These are phyloP conservation scores for Hemisphaericaspora subhashii DNA, from an alignment of 1,139 yeast species.

Conservation along the genomic window DNA sequence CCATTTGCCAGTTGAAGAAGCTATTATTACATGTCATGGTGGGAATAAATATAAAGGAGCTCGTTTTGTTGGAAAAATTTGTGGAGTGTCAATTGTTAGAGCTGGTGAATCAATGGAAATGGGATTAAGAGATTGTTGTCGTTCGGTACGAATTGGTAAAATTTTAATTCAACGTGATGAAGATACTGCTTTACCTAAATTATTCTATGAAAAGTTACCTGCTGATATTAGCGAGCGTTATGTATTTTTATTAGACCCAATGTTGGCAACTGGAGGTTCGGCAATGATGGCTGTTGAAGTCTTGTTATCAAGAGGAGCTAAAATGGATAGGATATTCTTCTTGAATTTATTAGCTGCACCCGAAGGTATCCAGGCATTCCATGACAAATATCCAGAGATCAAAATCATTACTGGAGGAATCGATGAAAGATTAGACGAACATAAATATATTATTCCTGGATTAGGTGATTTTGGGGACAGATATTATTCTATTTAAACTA, in stretches of 20 bases:
- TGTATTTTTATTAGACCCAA: constrained; percentile 90
- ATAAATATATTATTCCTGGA: constrained; percentile 88
- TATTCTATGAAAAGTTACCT: constrained; percentile 90
- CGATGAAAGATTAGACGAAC: constrained; percentile 81
- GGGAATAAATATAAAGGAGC: constrained; percentile 76
- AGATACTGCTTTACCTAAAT: constrained; percentile 72
- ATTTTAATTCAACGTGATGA: constrained; percentile 96
- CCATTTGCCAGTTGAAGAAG: constrained; percentile 78
- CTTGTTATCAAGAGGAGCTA: constrained; percentile 79
- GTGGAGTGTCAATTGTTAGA: constrained; percentile 95
- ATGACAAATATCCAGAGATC: constrained; percentile 75
- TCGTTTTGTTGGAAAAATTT: constrained; percentile 82
- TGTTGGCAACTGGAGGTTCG: constrained; percentile 98
- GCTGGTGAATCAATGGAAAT: constrained; percentile 99
- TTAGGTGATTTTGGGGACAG: constrained; percentile 98
- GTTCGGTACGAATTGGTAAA: constrained; percentile 94
- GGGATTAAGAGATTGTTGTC: constrained; percentile 92
- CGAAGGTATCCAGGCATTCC: constrained; percentile 83
- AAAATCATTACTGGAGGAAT: constrained; percentile 92
- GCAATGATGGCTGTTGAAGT: constrained; percentile 98
- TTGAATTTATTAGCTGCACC: constrained; percentile 91
- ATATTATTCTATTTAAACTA: constrained; percentile 78
- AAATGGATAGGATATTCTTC: constrained; percentile 81
- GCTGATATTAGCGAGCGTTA: constrained; percentile 85
- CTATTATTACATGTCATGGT: constrained; percentile 73